These are phyloP conservation scores for Tuber microsphaerosporum DNA, from an alignment of 495 filamentous ascomycete genomes.

Conservation along the genomic window DNA sequence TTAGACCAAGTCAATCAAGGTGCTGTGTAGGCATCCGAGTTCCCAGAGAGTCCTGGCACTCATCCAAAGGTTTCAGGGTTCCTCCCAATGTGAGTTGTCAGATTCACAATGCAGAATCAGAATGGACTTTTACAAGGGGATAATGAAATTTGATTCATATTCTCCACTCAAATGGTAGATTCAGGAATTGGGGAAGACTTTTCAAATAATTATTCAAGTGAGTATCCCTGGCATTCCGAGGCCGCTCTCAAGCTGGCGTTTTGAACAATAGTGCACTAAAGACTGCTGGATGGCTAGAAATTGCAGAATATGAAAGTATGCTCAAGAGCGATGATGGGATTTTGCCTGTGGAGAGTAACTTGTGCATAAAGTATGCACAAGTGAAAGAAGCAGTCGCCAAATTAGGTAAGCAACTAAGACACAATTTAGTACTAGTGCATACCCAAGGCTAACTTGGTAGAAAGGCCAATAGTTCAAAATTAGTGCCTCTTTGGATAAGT, in stretches of 20 bases:
- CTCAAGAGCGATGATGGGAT: constrained; percentile 30
- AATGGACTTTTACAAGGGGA: constrained; percentile 47
- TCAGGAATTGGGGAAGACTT: constrained; percentile 29
- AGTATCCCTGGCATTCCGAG: neutral
- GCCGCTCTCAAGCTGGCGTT: neutral
- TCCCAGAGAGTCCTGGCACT: neutral
- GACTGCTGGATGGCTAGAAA: constrained; percentile 28
- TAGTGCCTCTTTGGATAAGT: too few relatives aligned
- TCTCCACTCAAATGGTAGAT: constrained; percentile 37
- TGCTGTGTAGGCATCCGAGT: constrained; percentile 32
- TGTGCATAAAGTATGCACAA: constrained; percentile 22
- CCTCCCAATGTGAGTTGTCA: constrained; percentile 49
- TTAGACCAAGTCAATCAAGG: constrained; percentile 48
- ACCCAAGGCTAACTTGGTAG: neutral
- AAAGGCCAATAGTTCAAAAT: constrained; percentile 27
- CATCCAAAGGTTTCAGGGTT: constrained; percentile 27
- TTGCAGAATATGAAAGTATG: constrained; percentile 20
- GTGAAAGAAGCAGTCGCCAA: constrained; percentile 23
- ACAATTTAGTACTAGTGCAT: constrained; percentile 14
- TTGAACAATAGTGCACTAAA: constrained; percentile 10
- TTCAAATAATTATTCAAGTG: constrained; percentile 42
- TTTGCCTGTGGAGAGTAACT: constrained; percentile 3
- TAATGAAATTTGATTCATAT: constrained; percentile 46
- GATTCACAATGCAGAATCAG: constrained; percentile 50
- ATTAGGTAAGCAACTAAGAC: constrained; percentile 7